Conservation (phyloP, 345 rosid genomes). For the Melaleuca quinquenervia region DNA sequence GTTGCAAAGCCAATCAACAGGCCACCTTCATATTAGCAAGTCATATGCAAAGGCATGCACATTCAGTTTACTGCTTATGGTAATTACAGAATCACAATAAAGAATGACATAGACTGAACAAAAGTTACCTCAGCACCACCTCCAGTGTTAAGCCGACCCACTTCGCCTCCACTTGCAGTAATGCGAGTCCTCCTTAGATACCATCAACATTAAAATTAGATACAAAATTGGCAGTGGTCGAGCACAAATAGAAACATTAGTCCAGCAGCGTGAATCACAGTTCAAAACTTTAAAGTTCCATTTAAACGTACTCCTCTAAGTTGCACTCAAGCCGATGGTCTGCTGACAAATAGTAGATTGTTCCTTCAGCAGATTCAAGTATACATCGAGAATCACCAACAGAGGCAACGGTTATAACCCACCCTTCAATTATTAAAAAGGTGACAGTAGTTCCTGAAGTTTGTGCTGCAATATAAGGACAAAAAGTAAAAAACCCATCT, state of each 20-base stretch:
- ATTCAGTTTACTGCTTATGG: background rate
- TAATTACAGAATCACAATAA: background rate
- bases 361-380: conserved; percentile 95
- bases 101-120: conserved; percentile 1
- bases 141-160: conserved; percentile 93
- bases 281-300: background rate
- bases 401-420: conserved; percentile 90
- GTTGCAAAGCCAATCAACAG: background rate
- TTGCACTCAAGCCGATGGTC: conserved; percentile 96
- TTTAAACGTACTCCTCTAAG: conserved; percentile 72
- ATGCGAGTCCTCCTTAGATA: conserved; percentile 72
- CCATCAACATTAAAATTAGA: background rate
- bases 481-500: background rate
- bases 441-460: conserved; percentile 95
- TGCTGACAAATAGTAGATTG: conserved; percentile 77
- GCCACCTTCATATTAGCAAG: background rate
- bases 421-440: conserved; percentile 86
- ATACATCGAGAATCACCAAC: conserved; percentile 98
- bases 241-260: background rate
- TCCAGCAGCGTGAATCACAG: background rate
- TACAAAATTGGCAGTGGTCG: background rate
- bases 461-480: conserved; percentile 40
- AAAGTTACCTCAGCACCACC: conserved; percentile 90
- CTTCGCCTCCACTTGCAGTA: conserved; percentile 98
- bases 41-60: background rate